Base-by-base conservation (phyloP, 2,329 filamentous ascomycete genomes). In the Metarhizium rileyi region DNA sequence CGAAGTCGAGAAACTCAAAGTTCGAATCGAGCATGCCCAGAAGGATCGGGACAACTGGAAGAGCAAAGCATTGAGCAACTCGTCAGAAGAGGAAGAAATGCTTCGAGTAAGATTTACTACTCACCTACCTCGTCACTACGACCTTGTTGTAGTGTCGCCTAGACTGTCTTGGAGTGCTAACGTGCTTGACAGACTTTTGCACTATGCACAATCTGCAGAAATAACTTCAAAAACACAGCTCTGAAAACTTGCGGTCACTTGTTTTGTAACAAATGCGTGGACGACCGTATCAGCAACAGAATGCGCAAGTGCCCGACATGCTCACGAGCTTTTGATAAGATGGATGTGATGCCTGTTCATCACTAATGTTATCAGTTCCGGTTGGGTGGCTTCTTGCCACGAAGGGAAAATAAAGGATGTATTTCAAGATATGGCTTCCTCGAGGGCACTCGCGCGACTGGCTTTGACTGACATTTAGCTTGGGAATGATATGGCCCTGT, bases 301-400 rank as follows among this genome's bases (percentile, higher is more conserved):
- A 90, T 91, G 70, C 81, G 93, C 57, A 97, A 97, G 67, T 98
- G 93, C 62, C 93, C 93, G 3, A 91, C 88, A 59, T 98, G 94
- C 74, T 89, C 86, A 60, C 87, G 86, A 68, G 83, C 88, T 4
- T 98, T 98, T 64, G 91, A 95, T 61, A 86, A 82, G 65, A 86
- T 86, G 67, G 93, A 98, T 64, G 82, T 89, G 53, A 94, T 96
- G 88, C 70, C 77, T 22, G 79, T 82, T 46, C 81, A 86, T 63
- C 68, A 70, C 54, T 71, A 57, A 60, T 33, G 5, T 20, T 9
- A 20, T 25, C 16, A 42, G 16, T 22, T 18, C 25, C 6, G 38
- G 8, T 25, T 16, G 22, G 22, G 38, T 25, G 38, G 22, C 38
- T 4, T 42, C 2, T 14, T 14, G 22, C 38, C 18, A 23, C 38